Evolutionary conservation across 176 grass and related monocot genomes (phyloP).

Genomic region (Oryza punctata): DNA sequence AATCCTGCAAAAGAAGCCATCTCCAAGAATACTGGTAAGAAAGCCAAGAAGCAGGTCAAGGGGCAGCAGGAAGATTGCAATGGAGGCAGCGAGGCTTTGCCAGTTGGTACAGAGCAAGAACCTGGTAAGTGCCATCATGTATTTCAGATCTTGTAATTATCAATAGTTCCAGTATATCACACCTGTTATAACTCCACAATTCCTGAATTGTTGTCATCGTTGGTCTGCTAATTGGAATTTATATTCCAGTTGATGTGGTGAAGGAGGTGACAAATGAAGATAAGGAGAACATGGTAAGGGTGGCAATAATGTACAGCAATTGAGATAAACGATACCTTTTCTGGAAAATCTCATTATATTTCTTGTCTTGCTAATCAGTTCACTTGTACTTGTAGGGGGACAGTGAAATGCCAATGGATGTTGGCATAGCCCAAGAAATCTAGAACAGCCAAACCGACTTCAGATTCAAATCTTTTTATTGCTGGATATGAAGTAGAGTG

Average conservation of each 20-base stretch:
- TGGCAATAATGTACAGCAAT: background rate
- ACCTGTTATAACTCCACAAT: background rate
- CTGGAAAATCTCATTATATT: background rate
- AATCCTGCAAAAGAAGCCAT: slow-evolving; percentile 47
- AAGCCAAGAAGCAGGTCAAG: slow-evolving; percentile 56
- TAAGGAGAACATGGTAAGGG: slow-evolving; percentile 89
- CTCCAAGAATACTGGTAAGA: slow-evolving; percentile 42
- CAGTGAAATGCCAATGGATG: slow-evolving; percentile 36
- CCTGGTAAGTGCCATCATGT: slow-evolving; percentile 52
- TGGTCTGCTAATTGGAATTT: slow-evolving; percentile 2
- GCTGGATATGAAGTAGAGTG: slow-evolving; percentile 69
- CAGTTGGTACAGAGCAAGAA: slow-evolving; percentile 29
- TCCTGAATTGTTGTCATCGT: background rate
- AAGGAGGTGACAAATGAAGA: slow-evolving; percentile 57
- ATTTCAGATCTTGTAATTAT: background rate
- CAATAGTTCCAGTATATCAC: background rate
- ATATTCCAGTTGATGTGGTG: slow-evolving; percentile 39
- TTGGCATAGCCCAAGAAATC: slow-evolving; percentile 39
- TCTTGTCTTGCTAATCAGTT: background rate
- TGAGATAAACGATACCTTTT: background rate
- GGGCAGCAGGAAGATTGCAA: slow-evolving; percentile 42
- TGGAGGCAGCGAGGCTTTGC: slow-evolving; percentile 33
- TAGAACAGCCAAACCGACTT: slow-evolving; percentile 47
- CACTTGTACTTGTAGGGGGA: slow-evolving; percentile 47
- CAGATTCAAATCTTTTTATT: slow-evolving; percentile 67